Evolutionary conservation across 129 eudicot species (phyloP).

Genomic region (Tanacetum coccineum): DNA sequence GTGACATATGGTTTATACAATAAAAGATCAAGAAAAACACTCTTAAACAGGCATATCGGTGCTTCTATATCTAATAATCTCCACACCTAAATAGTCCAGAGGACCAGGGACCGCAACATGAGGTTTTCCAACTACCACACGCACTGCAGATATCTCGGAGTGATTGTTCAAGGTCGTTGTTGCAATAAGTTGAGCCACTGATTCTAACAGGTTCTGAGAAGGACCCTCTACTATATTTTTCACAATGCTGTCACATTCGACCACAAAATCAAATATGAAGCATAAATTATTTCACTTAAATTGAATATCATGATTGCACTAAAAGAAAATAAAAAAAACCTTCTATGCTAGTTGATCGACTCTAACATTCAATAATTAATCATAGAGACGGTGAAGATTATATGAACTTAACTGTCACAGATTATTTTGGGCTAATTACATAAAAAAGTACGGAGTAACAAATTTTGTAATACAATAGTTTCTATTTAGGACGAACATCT

Average conservation of each 20-base stretch:
- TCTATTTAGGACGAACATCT: too few species aligned
- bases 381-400: not conserved
- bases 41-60: constrained; percentile 4
- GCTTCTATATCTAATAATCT: constrained; percentile 64
- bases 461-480: too few species aligned
- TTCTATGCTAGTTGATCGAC: too few species aligned
- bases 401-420: not conserved
- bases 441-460: not conserved
- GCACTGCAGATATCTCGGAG: constrained; percentile 57
- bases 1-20: not conserved
- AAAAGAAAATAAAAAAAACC: not conserved
- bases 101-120: constrained; percentile 90
- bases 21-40: not conserved
- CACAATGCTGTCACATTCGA: constrained; percentile 45
- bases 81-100: constrained; percentile 83
- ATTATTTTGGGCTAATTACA: not conserved
- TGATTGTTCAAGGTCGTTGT: constrained; percentile 49
- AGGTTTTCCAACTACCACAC: constrained; percentile 80
- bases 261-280: not conserved
- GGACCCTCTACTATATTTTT: constrained; percentile 65
- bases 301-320: not conserved
- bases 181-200: constrained; percentile 67
- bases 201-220: constrained; percentile 73
- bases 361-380: too few species aligned
- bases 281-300: not conserved